Conservation (phyloP, 371 early-diverging fungal species). For the Mucor velutinosus region DNA sequence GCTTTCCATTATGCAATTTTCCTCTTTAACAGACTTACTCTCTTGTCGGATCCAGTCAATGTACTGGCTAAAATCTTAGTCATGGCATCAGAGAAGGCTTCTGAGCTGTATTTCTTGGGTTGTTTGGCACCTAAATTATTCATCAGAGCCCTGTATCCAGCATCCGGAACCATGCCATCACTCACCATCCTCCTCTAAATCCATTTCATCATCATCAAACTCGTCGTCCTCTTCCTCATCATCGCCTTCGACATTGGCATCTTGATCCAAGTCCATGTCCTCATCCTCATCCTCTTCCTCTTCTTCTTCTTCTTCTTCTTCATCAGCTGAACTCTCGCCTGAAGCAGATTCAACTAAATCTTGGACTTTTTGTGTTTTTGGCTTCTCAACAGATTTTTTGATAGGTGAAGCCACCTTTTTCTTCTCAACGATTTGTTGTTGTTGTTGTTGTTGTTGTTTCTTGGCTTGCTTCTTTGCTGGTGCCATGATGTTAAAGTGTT, state of each 20-base stretch:
- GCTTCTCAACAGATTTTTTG: background rate
- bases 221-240: conserved; percentile 16
- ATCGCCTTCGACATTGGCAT: conserved; percentile 12
- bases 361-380: conserved; percentile 1
- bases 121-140: conserved; percentile 17
- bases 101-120: conserved; percentile 50
- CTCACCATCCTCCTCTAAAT: conserved; percentile 16
- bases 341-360: background rate
- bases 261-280: conserved; percentile 3
- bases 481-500: conserved; percentile 6
- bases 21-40: conserved; percentile 17
- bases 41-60: conserved; percentile 52
- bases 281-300: conserved; percentile 5
- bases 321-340: conserved; percentile 3
- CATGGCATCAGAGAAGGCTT: conserved; percentile 67
- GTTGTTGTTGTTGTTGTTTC: background rate
- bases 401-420: background rate
- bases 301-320: background rate
- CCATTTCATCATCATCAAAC: conserved; percentile 21
- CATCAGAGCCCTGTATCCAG: background rate
- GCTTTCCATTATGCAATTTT: background rate
- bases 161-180: background rate
- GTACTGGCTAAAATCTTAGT: conserved; percentile 66
- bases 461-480: conserved; percentile 14
- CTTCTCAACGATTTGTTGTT: conserved; percentile 2